These are phyloP conservation scores for Entomortierella chlamydospora DNA, from an alignment of 192 early-diverging fungal genomes.

Conservation along the genomic window DNA sequence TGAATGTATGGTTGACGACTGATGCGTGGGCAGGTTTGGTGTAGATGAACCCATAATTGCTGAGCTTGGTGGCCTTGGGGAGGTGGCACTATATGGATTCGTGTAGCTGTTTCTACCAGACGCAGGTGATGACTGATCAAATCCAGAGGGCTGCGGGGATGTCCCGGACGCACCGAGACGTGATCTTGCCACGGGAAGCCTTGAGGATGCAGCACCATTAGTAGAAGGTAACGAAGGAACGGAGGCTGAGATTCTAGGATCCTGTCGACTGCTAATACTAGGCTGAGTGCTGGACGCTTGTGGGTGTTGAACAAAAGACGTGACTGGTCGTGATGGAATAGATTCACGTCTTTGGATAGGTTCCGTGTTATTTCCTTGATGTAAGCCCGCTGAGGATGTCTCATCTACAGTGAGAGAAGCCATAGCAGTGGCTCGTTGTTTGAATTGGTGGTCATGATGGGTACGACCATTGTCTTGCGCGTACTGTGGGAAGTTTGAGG, in stretches of 20 bases:
- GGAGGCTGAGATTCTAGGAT: not conserved
- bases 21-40: conserved; percentile 6
- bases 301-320: not conserved
- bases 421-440: not conserved
- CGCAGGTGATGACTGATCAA: not conserved
- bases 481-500: conserved; percentile 9
- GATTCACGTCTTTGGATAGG: not conserved
- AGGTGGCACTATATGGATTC: not conserved
- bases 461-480: not conserved
- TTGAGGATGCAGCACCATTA: conserved; percentile 1
- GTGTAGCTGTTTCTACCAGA: not conserved
- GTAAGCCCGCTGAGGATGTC: not conserved
- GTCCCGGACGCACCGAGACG: not conserved
- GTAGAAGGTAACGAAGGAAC: not conserved
- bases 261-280: not conserved
- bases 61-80: conserved; percentile 6
- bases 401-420: not conserved
- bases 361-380: not conserved
- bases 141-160: not conserved
- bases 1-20: not conserved
- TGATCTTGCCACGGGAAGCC: conserved; percentile 23
- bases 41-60: conserved; percentile 1
- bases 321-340: not conserved
- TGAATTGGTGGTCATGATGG: not conserved
- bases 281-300: not conserved